phyloP scores from a whole-genome alignment of 2,329 filamentous ascomycete species.

The Sporothrix dimorphospora region DNA sequence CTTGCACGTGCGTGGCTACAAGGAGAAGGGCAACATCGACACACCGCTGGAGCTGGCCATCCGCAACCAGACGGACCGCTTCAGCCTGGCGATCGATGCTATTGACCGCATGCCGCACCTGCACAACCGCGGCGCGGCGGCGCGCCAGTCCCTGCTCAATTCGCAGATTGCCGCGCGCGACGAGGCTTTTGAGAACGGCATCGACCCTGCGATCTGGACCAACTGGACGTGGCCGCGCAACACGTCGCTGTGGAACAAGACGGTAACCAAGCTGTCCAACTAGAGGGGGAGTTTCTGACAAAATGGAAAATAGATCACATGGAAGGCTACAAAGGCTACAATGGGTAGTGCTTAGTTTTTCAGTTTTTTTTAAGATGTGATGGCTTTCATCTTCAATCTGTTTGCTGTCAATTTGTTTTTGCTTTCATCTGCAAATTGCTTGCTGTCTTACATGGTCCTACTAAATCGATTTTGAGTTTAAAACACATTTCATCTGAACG shows the following conservation, averaged over 20 bases:
- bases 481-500: not conserved
- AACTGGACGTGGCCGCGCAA: constrained; percentile 66
- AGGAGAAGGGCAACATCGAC: constrained; percentile 83
- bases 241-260: constrained; percentile 38
- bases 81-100: constrained; percentile 75
- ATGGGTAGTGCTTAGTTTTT: not conserved
- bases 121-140: constrained; percentile 64
- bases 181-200: constrained; percentile 69
- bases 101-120: constrained; percentile 68
- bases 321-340: not conserved
- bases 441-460: not conserved
- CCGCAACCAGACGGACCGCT: constrained; percentile 76
- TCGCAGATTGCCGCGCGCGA: constrained; percentile 65
- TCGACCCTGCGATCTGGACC: constrained; percentile 68
- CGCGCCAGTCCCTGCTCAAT: constrained; percentile 66
- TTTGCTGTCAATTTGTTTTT: not conserved
- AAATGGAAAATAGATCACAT: not conserved
- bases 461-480: not conserved
- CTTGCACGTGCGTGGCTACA: constrained; percentile 76
- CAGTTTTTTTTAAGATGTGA: not conserved
- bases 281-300: not conserved
- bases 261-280: constrained; percentile 25
- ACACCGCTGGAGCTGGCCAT: constrained; percentile 79
- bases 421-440: not conserved
- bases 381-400: constrained; percentile 1